Evolutionary conservation across 2,329 filamentous ascomycete genomes (phyloP).

Genomic region (Colletotrichum lini): DNA sequence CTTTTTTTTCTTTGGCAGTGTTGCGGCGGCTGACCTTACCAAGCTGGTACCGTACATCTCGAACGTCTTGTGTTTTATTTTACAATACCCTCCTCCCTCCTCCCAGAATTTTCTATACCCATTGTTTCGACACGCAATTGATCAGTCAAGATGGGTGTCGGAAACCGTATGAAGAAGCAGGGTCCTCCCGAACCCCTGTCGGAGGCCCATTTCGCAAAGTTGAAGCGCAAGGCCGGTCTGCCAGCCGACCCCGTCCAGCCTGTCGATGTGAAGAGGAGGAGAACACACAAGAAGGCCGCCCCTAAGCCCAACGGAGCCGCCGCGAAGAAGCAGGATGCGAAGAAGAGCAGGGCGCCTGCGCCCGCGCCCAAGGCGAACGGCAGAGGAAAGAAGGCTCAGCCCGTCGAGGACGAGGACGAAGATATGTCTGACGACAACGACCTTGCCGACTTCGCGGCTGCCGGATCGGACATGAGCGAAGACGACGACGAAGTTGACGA

Average conservation of each 20-base stretch:
- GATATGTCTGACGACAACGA: slow-evolving; percentile 46
- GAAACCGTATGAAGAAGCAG: slow-evolving; percentile 96
- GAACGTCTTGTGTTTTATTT: slow-evolving; percentile 18
- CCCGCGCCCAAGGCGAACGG: slow-evolving; percentile 43
- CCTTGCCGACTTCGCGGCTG: slow-evolving; percentile 55
- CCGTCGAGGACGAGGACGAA: slow-evolving; percentile 46
- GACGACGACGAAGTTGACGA: slow-evolving; percentile 60
- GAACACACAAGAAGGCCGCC: slow-evolving; percentile 54
- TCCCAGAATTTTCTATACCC: slow-evolving; percentile 37
- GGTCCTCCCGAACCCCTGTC: slow-evolving; percentile 87
- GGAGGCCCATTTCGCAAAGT: slow-evolving; percentile 81
- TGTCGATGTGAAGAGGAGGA: slow-evolving; percentile 75
- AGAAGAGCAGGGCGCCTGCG: slow-evolving; percentile 50
- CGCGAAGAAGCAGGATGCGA: slow-evolving; percentile 52
- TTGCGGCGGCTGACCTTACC: slow-evolving; percentile 16
- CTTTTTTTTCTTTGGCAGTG: slow-evolving; percentile 41
- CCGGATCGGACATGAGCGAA: slow-evolving; percentile 59
- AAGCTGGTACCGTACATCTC: slow-evolving; percentile 29
- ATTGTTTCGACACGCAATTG: slow-evolving; percentile 37
- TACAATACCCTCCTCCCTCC: slow-evolving; percentile 25
- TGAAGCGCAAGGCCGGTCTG: slow-evolving; percentile 87
- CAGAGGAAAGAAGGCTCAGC: slow-evolving; percentile 47
- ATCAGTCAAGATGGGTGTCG: slow-evolving; percentile 80
- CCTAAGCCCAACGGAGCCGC: slow-evolving; percentile 52
- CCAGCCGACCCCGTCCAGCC: slow-evolving; percentile 72